Percentiles rank a stretch among this genome's conserved stretches.
Evolutionary conservation across 148 eudicot genomes (phyloP).

Genomic region (Arctostaphylos glauca): DNA sequence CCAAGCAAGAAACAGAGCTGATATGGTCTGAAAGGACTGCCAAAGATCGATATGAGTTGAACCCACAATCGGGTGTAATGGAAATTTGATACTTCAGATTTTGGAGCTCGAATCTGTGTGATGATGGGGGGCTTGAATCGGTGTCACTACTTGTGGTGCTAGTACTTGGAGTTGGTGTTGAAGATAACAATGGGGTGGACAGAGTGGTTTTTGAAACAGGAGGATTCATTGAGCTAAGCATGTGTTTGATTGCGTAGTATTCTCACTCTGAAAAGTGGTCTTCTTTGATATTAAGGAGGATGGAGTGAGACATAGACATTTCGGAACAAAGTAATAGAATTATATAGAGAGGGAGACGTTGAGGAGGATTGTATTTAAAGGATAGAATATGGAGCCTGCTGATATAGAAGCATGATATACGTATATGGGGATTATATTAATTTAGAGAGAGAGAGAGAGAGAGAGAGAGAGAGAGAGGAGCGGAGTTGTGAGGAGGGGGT

Average conservation of each 20-base stretch:
- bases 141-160: conserved; percentile 29
- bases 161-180: conserved; percentile 21
- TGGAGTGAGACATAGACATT: neutral
- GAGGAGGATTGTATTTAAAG: conserved; percentile 6
- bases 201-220: neutral
- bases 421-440: too few species aligned
- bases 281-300: neutral
- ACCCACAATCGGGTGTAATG: conserved; percentile 8
- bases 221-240: neutral
- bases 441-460: neutral
- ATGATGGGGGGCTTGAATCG: conserved; percentile 35
- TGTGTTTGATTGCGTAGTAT: neutral
- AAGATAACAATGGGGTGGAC: conserved; percentile 26
- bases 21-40: conserved; percentile 59
- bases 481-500: conserved; percentile 2
- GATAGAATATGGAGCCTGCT: neutral
- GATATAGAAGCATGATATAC: too few species aligned
- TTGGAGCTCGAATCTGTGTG: conserved; percentile 22
- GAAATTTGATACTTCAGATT: conserved; percentile 22
- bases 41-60: conserved; percentile 46
- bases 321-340: neutral
- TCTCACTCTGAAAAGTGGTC: neutral
- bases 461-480: conserved; percentile 18
- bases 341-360: neutral
- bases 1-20: conserved; percentile 70